Evolutionary conservation across 345 rosid species (phyloP).

Genomic region (Aquilaria yunnanensis): DNA sequence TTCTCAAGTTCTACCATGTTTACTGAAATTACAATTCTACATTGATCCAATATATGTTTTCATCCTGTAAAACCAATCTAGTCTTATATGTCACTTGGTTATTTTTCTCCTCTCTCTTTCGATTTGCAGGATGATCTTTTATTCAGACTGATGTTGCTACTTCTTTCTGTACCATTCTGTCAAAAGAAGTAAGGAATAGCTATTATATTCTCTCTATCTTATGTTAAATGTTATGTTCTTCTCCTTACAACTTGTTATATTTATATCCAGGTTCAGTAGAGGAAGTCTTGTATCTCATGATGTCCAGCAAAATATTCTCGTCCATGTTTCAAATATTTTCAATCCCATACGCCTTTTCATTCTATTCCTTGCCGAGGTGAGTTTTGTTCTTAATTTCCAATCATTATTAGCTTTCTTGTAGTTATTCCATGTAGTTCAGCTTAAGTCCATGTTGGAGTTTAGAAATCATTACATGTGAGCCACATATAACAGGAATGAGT

Average conservation of each 20-base stretch:
- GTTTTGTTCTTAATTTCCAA: slow-evolving; percentile 5
- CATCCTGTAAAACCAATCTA: no score
- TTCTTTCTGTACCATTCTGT: slow-evolving; percentile 38
- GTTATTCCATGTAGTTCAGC: no score
- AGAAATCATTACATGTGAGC: no score
- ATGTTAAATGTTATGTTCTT: not conserved
- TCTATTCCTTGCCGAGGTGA: slow-evolving; percentile 74
- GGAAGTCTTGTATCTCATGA: slow-evolving; percentile 27
- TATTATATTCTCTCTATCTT: slow-evolving; percentile 13
- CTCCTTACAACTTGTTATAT: slow-evolving; percentile 12
- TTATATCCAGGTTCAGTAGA: slow-evolving; percentile 32
- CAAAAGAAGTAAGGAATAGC: slow-evolving; percentile 37
- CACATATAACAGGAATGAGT: no score
- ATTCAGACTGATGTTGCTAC: slow-evolving; percentile 69
- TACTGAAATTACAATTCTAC: no score
- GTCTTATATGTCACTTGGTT: not conserved
- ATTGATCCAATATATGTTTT: no score
- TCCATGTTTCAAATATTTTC: slow-evolving; percentile 41
- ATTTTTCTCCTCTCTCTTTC: slow-evolving; percentile 9
- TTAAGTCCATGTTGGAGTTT: no score
- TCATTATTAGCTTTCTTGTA: no score
- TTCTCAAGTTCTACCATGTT: no score
- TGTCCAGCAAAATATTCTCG: slow-evolving; percentile 25
- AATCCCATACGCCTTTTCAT: slow-evolving; percentile 66
- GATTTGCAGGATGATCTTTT: slow-evolving; percentile 69